Evolutionary conservation across 2,329 filamentous ascomycete genomes (phyloP).

Genomic region (Microdochium bolleyi): DNA sequence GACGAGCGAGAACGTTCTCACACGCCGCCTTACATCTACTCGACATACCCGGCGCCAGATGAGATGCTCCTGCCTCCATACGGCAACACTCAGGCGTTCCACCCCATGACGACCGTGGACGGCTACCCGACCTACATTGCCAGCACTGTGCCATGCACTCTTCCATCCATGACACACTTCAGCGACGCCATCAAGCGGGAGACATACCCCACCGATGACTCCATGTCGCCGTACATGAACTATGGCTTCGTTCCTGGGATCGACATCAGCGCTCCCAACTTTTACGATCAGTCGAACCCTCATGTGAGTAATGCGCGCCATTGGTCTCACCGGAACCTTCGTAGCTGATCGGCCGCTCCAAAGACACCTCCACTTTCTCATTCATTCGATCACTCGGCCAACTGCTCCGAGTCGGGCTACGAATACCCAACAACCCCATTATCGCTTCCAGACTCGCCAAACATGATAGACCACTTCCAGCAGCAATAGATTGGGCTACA

Average conservation of each 20-base stretch:
- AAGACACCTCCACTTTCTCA: conserved; percentile 74
- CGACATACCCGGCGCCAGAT: conserved; percentile 59
- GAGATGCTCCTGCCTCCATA: conserved; percentile 55
- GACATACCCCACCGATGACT: conserved; percentile 45
- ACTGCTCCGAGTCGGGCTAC: conserved; percentile 53
- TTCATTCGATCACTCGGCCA: conserved; percentile 60
- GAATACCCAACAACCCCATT: conserved; percentile 63
- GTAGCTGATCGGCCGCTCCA: conserved; percentile 39
- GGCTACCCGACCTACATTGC: conserved; percentile 50
- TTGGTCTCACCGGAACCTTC: conserved; percentile 30
- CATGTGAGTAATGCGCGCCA: conserved; percentile 61
- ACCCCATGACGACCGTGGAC: conserved; percentile 40
- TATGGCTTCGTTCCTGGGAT: conserved; percentile 59
- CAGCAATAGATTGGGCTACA: neutral
- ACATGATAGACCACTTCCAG: conserved; percentile 28
- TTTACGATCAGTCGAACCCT: conserved; percentile 62
- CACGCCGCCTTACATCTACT: conserved; percentile 65
- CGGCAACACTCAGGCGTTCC: conserved; percentile 43
- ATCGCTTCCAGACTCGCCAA: conserved; percentile 65
- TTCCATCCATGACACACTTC: conserved; percentile 59
- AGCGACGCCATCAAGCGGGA: conserved; percentile 62
- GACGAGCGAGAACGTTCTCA: conserved; percentile 62
- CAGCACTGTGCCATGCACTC: conserved; percentile 46
- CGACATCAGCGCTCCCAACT: conserved; percentile 51
- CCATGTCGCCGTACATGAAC: conserved; percentile 58